phyloP scores from a whole-genome alignment of 768 basidiomycete genomes.

The Dioszegia hungarica region DNA sequence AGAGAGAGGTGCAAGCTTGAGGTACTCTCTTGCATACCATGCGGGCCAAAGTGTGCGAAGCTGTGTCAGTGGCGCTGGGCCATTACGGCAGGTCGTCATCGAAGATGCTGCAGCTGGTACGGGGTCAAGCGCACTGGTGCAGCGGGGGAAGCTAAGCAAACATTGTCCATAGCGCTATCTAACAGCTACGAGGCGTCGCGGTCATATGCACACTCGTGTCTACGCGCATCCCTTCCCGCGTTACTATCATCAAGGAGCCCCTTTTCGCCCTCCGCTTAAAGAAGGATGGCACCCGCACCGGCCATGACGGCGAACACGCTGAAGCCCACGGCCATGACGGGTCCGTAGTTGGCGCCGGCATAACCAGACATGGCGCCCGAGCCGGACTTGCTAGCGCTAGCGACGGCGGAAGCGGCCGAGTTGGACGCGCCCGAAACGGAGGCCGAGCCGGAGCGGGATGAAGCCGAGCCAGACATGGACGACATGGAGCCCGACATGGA shows the following conservation, averaged over 20 bases:
- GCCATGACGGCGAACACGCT: conserved; percentile 24
- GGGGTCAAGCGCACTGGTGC: too few species aligned
- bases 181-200: not conserved
- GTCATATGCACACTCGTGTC: not conserved
- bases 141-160: not conserved
- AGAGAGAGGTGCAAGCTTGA: too few species aligned
- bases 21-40: too few species aligned
- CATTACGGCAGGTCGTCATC: too few species aligned
- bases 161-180: conserved; percentile 7
- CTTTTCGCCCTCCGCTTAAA: too few species aligned
- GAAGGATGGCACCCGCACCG: conserved; percentile 35
- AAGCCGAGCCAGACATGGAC: conserved; percentile 11
- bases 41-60: too few species aligned
- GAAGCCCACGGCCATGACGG: conserved; percentile 20
- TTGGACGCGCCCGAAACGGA: conserved; percentile 9
- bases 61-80: too few species aligned
- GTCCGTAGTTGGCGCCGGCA: conserved; percentile 23
- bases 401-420: conserved; percentile 17
- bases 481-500: conserved; percentile 19
- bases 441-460: conserved; percentile 4
- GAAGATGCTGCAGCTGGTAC: too few species aligned
- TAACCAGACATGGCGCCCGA: conserved; percentile 18
- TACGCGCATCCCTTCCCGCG: too few species aligned
- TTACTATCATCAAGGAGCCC: not conserved
- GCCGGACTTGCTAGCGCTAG: conserved; percentile 12